Evolutionary conservation across 1,139 yeast genomes (phyloP), one percentile per base, ranked within the genome.

Genomic region (Candida sp.): DNA sequence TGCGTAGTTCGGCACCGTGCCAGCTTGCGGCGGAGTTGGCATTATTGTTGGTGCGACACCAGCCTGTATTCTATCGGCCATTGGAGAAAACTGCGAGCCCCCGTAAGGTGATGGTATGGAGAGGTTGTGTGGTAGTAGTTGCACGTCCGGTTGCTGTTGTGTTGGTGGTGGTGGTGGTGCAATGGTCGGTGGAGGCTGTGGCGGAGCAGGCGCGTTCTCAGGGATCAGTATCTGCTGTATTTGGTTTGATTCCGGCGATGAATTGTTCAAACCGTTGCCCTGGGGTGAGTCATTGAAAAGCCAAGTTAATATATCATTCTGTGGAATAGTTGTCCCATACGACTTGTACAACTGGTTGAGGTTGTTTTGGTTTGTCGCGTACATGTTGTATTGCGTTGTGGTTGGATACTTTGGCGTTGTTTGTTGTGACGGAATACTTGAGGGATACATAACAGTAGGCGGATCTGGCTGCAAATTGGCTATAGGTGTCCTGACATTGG

Each of bases 251-350:
- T 25, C 30, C 5, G 41, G 41, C 3, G 41, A 38, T 3, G 30
- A 25, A 25, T 38, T 22, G 5, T 12, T 32, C 12, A 38, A 6
- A 17, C 34, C 33, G 48, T 33, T 44, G 22, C 46, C 49, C 31
- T 41, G 49, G 4, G 49, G 49, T 11, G 45, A 28, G 23, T 48
- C 50, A 30, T 32, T 48, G 17, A 48, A 48, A 5, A 75, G 57
- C 79, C 79, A 74, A 11, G 75, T 69, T 9, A 74, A 57, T 27
- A 75, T 70, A 53, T 74, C 78, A 41, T 62, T 70, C 47, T 72
- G 77, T 31, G 62, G 52, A 26, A 43, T 35, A 25, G 40, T 43
- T n/a, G 46, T 35, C 5, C 40, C 40, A 33, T 33, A 34, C 3
- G 41, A 38, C 30, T 47, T 47, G 34, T 51, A 47, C 17, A 49